These are phyloP conservation scores for Morella rubra DNA, from an alignment of 306 rosid species.

Conservation along the genomic window DNA sequence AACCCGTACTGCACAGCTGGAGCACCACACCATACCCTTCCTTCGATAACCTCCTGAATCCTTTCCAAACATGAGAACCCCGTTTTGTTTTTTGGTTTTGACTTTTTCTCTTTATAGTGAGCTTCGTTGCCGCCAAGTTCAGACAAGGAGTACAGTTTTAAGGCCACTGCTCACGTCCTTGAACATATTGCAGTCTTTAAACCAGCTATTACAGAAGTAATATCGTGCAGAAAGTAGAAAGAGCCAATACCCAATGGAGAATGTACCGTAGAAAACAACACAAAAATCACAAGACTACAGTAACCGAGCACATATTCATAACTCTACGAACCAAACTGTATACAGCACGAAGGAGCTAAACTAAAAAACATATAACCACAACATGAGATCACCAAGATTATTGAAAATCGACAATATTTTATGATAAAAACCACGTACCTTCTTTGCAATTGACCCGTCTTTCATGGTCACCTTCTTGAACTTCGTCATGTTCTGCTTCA, in stretches of 20 bases:
- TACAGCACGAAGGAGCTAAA: slow-evolving; percentile 13
- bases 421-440: slow-evolving; percentile 62
- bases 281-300: slow-evolving; percentile 36
- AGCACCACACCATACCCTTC: slow-evolving; percentile 38
- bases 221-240: slow-evolving; percentile 48
- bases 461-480: slow-evolving; percentile 25
- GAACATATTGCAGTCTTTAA: slow-evolving; percentile 38
- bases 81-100: slow-evolving; percentile 26
- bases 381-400: slow-evolving; percentile 8
- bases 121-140: slow-evolving; percentile 31
- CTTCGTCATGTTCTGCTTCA: slow-evolving; percentile 28
- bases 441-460: slow-evolving; percentile 34
- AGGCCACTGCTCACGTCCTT: slow-evolving; percentile 38
- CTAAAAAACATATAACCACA: slow-evolving; percentile 22
- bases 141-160: slow-evolving; percentile 30
- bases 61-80: slow-evolving; percentile 33
- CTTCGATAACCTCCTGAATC: slow-evolving; percentile 36
- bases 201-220: slow-evolving; percentile 67
- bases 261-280: slow-evolving; percentile 24
- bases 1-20: slow-evolving; percentile 59
- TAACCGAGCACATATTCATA: slow-evolving; percentile 10
- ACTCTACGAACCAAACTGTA: slow-evolving; percentile 32
- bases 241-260: slow-evolving; percentile 37
- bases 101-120: slow-evolving; percentile 33
- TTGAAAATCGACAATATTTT: slow-evolving; percentile 37